A percentile compares a stretch with the other conserved stretches of the same genome.
These are phyloP conservation scores for Podosphaera aphanis DNA, from an alignment of 2,329 filamentous ascomycete species.

Conservation along the genomic window DNA sequence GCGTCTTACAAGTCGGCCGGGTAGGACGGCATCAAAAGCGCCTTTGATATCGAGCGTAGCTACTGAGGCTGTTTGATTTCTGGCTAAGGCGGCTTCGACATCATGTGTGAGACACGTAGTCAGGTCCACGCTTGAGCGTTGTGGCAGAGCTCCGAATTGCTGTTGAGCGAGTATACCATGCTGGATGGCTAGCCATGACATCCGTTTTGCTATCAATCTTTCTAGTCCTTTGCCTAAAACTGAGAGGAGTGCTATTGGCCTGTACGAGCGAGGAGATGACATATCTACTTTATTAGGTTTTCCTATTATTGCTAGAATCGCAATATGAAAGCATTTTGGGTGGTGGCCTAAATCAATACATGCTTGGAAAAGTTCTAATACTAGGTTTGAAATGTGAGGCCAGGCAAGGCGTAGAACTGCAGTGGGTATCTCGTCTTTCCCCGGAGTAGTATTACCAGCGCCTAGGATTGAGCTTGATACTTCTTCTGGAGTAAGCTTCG, in stretches of 20 bases:
- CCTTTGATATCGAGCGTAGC: not conserved
- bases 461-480: not conserved
- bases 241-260: not conserved
- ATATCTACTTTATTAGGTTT: not conserved
- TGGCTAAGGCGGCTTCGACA: not conserved
- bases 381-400: not conserved
- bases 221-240: not conserved
- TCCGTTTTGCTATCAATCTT: not conserved
- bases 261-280: not conserved
- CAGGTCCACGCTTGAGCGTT: not conserved
- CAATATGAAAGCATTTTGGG: too few species aligned
- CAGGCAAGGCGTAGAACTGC: not conserved
- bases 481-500: not conserved
- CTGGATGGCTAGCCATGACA: not conserved
- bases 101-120: not conserved
- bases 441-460: too few species aligned
- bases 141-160: not conserved
- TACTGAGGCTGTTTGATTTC: not conserved
- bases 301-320: not conserved
- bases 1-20: too few species aligned
- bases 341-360: not conserved
- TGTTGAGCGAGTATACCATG: not conserved
- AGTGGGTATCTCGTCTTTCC: not conserved
- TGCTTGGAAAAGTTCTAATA: not conserved
- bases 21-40: not conserved